Percentiles rank a stretch among this genome's conserved stretches.
These are phyloP conservation scores for Eragrostis tef DNA, from an alignment of 202 grass and related monocot species.

Conservation along the genomic window DNA sequence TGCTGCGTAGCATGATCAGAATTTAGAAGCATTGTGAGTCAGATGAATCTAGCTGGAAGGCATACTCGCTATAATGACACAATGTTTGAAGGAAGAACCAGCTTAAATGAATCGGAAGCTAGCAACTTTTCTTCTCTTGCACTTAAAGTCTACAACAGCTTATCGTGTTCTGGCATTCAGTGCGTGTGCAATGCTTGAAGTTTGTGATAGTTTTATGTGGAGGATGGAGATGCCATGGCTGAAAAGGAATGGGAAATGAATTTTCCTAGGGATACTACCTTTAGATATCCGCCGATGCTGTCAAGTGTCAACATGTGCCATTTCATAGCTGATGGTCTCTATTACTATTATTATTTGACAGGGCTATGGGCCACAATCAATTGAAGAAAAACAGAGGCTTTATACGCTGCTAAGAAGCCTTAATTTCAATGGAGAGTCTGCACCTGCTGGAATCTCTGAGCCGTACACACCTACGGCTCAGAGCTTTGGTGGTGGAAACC, in stretches of 20 bases:
- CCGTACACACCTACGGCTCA: slow-evolving; percentile 66
- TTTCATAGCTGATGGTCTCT: slow-evolving; percentile 1
- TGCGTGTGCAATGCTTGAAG: not conserved
- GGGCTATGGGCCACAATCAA: slow-evolving; percentile 92
- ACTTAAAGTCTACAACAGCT: not conserved
- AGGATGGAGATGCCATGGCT: not conserved
- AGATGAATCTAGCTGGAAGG: not conserved
- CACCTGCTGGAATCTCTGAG: slow-evolving; percentile 59
- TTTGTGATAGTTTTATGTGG: not conserved
- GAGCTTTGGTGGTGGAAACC: slow-evolving; percentile 60
- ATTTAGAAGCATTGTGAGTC: not conserved
- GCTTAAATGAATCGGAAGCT: not conserved
- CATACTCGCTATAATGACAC: not conserved
- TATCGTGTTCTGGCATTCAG: not conserved
- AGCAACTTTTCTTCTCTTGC: not conserved
- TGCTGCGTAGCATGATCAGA: not conserved
- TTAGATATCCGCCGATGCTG: slow-evolving; percentile 7
- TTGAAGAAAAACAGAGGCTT: slow-evolving; percentile 96
- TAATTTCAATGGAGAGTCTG: slow-evolving; percentile 80
- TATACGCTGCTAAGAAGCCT: slow-evolving; percentile 85
- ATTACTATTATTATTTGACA: slow-evolving; percentile 49
- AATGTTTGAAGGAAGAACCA: slow-evolving; percentile 15
- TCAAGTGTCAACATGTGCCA: not conserved
- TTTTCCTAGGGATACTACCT: not conserved
- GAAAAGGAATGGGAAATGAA: not conserved